Evolutionary conservation across 2,329 filamentous ascomycete species (phyloP).

Genomic region (Cercospora janseana): DNA sequence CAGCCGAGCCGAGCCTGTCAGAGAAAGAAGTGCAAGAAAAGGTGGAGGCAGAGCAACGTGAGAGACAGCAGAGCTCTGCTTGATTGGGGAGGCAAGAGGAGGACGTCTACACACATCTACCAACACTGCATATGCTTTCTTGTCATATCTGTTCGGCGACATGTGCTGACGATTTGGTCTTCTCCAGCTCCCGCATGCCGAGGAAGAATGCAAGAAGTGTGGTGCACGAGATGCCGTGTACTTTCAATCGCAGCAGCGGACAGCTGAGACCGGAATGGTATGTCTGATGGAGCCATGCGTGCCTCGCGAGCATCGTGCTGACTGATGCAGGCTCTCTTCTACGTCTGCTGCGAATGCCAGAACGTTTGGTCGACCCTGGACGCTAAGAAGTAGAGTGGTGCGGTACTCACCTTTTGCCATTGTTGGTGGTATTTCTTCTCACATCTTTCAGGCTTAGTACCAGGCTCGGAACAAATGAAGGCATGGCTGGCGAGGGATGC

Average conservation of each 20-base stretch:
- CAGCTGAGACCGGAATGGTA: slow-evolving; percentile 97
- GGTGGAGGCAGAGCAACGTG: slow-evolving; percentile 33
- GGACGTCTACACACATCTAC: slow-evolving; percentile 20
- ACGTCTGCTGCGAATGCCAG: slow-evolving; percentile 88
- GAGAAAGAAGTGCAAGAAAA: slow-evolving; percentile 28
- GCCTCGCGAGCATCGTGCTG: slow-evolving; percentile 19
- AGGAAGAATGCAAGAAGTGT: slow-evolving; percentile 82
- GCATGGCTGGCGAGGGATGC: slow-evolving; percentile 6
- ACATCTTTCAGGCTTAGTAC: slow-evolving; percentile 8
- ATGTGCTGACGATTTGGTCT: slow-evolving; percentile 37
- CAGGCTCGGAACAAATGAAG: slow-evolving; percentile 9
- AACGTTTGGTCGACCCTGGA: slow-evolving; percentile 65
- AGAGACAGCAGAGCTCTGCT: slow-evolving; percentile 28
- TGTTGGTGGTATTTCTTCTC: not conserved
- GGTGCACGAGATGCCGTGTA: slow-evolving; percentile 88
- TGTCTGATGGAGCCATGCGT: slow-evolving; percentile 41
- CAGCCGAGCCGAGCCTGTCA: slow-evolving; percentile 38
- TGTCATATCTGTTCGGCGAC: slow-evolving; percentile 34
- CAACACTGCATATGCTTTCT: slow-evolving; percentile 20
- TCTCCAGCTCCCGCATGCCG: slow-evolving; percentile 40
- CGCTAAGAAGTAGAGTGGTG: slow-evolving; percentile 28
- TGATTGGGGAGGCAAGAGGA: slow-evolving; percentile 33
- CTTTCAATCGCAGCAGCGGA: slow-evolving; percentile 98
- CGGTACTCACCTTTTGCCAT: not conserved
- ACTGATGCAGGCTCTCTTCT: slow-evolving; percentile 48